Evolutionary conservation across 306 rosid genomes (phyloP).

Genomic region (Quercus glauca): DNA sequence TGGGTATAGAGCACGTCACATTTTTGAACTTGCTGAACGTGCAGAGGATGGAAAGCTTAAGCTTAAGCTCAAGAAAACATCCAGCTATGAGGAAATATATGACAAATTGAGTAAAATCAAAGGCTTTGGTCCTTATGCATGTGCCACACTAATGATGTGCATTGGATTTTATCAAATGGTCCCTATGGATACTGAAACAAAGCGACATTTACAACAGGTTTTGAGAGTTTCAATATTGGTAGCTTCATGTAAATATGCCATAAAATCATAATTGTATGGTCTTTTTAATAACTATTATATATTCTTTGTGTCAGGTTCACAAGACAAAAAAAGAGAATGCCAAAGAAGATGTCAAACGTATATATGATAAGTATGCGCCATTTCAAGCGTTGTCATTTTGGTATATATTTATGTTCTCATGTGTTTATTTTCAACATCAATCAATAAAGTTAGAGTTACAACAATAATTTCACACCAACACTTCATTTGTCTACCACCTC

Average conservation of each 20-base stretch:
- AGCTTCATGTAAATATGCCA: too few species aligned
- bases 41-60: slow-evolving; percentile 1
- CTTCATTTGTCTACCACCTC: too few species aligned
- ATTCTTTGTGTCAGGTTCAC: slow-evolving; percentile 10
- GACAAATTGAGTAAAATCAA: not conserved
- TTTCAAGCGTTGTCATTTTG: slow-evolving; percentile 39
- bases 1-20: slow-evolving; percentile 23
- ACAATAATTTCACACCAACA: too few species aligned
- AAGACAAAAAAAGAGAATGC: slow-evolving; percentile 6
- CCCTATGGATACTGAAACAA: slow-evolving; percentile 32
- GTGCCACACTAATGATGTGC: slow-evolving; percentile 29
- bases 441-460: too few species aligned
- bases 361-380: slow-evolving; percentile 31
- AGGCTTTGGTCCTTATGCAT: slow-evolving; percentile 31
- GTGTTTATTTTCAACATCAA: not conserved
- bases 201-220: slow-evolving; percentile 29
- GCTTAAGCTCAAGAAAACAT: not conserved
- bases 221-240: not conserved
- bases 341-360: not conserved
- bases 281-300: too few species aligned
- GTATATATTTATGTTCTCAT: not conserved
- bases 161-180: slow-evolving; percentile 24
- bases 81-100: not conserved
- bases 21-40: slow-evolving; percentile 13
- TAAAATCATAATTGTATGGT: too few species aligned